A percentile compares a stretch with the other conserved stretches of the same genome.
phyloP scores from a whole-genome alignment of 2,329 filamentous ascomycete species.

The Talaromyces atroroseus region DNA sequence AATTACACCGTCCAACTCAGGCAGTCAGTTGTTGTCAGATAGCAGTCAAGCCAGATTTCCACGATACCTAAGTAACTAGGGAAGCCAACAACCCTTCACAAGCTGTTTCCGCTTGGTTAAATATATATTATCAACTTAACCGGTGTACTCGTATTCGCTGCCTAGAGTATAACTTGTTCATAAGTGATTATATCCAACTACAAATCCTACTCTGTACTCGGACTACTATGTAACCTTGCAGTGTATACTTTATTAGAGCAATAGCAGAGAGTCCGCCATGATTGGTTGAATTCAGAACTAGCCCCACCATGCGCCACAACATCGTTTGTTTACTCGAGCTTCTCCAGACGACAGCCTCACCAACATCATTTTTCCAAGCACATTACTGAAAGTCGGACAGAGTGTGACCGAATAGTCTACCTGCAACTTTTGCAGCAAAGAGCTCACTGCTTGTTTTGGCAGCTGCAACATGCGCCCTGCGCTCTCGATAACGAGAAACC shows the following conservation, averaged over 20 bases:
- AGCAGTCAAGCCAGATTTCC: too few species aligned
- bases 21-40: too few species aligned
- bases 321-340: not conserved
- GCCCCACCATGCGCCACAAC: not conserved
- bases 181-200: too few species aligned
- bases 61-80: too few species aligned
- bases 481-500: not conserved
- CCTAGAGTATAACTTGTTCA: too few species aligned
- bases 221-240: too few species aligned
- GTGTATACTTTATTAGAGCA: not conserved
- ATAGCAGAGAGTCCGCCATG: not conserved
- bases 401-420: not conserved
- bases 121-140: too few species aligned
- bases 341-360: not conserved
- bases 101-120: too few species aligned
- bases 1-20: too few species aligned
- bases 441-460: not conserved
- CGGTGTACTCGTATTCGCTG: too few species aligned
- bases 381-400: not conserved
- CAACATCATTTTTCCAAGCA: not conserved
- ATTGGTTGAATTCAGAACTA: not conserved
- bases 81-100: too few species aligned
- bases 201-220: too few species aligned
- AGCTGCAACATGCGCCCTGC: conserved; percentile 6
- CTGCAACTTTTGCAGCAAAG: not conserved